Percentiles rank a stretch among this genome's conserved stretches.
phyloP scores from a whole-genome alignment of 75 land plant species.

The Adiantum capillusveneris region DNA sequence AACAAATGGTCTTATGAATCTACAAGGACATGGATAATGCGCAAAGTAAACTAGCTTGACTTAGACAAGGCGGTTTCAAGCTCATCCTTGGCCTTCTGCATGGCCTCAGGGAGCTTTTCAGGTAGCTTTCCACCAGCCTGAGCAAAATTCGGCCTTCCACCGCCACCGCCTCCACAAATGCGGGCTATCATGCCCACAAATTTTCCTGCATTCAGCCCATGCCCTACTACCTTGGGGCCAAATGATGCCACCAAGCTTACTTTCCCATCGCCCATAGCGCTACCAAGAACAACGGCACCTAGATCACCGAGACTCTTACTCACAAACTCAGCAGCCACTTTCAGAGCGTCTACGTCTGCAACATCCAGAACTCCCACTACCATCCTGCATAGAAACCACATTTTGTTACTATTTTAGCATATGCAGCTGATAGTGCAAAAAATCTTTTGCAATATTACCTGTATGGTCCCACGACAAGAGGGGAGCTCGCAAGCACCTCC shows the following conservation, averaged over 20 bases:
- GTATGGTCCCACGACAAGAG: slow-evolving; percentile 45
- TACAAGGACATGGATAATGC: too few species aligned
- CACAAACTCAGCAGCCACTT: slow-evolving; percentile 73
- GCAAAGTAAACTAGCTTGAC: slow-evolving; percentile 1
- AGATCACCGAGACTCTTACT: slow-evolving; percentile 56
- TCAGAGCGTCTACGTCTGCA: slow-evolving; percentile 71
- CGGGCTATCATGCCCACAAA: slow-evolving; percentile 77
- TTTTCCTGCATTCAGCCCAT: slow-evolving; percentile 83
- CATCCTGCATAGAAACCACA: slow-evolving; percentile 50
- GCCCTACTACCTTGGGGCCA: slow-evolving; percentile 56
- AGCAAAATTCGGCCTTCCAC: slow-evolving; percentile 92
- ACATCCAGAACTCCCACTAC: slow-evolving; percentile 70
- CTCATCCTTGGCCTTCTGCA: slow-evolving; percentile 57
- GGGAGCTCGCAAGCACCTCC: slow-evolving; percentile 38
- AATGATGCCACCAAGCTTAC: slow-evolving; percentile 88
- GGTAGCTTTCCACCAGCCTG: slow-evolving; percentile 95
- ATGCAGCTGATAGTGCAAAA: too few species aligned
- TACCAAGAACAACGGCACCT: slow-evolving; percentile 75
- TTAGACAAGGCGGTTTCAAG: slow-evolving; percentile 29
- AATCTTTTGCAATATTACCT: neutral
- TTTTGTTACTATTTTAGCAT: too few species aligned
- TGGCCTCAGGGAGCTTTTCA: slow-evolving; percentile 56
- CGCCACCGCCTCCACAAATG: slow-evolving; percentile 94
- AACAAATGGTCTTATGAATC: too few species aligned
- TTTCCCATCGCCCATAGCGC: slow-evolving; percentile 63